phyloP scores from a whole-genome alignment of 768 basidiomycete genomes.

The Lepiota venenata region DNA sequence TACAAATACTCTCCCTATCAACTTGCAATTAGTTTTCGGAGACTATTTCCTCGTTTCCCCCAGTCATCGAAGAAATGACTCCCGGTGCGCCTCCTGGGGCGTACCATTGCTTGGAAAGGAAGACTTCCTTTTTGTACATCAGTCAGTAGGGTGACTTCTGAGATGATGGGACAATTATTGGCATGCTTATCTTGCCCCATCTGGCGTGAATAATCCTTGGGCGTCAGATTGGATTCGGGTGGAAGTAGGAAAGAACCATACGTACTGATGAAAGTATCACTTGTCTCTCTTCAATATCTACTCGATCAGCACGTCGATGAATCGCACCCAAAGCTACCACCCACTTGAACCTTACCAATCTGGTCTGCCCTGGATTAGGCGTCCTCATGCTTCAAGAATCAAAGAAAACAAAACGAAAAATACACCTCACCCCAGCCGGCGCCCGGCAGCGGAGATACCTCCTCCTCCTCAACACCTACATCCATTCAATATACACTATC shows the following conservation, averaged over 20 bases:
- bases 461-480: constrained; percentile 64
- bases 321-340: constrained; percentile 21
- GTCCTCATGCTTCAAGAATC: neutral
- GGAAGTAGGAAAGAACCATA: constrained; percentile 31
- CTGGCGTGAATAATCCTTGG: no score
- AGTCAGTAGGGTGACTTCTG: no score
- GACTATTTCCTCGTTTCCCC: constrained; percentile 65
- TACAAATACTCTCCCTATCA: constrained; percentile 51
- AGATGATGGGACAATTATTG: no score
- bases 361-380: constrained; percentile 53
- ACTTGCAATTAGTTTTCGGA: constrained; percentile 70
- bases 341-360: constrained; percentile 69
- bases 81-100: no score
- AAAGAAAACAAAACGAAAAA: constrained; percentile 7
- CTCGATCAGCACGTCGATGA: neutral
- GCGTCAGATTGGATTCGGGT: neutral
- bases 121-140: no score
- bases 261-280: constrained; percentile 88
- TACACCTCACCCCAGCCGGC: constrained; percentile 68
- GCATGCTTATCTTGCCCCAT: no score
- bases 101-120: no score
- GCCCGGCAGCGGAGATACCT: constrained; percentile 60
- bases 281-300: constrained; percentile 82
- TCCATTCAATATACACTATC: constrained; percentile 76
- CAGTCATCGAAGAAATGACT: constrained; percentile 61